Percentiles rank a stretch among this genome's conserved stretches.
Evolutionary conservation across 345 rosid species (phyloP).

Genomic region (Salix suchowensis): DNA sequence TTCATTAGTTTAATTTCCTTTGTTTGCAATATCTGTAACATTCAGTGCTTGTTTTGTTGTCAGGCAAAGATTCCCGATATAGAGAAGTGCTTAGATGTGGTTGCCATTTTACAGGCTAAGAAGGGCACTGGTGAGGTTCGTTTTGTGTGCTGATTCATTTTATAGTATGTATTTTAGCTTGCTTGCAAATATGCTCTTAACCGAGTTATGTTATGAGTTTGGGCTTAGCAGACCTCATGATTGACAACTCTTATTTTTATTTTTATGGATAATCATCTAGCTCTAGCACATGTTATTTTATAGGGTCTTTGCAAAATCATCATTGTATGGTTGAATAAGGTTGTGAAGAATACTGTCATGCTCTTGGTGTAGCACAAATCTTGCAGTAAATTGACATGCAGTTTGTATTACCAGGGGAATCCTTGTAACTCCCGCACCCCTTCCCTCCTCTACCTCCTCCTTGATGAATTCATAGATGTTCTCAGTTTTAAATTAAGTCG

Average conservation of each 20-base stretch:
- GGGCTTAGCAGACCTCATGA: neutral
- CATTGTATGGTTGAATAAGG: neutral
- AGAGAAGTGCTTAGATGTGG: constrained; percentile 82
- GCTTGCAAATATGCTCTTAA: neutral
- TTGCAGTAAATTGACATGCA: neutral
- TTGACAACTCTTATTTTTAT: neutral
- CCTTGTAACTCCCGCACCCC: neutral
- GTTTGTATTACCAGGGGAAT: neutral
- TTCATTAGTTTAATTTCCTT: neutral
- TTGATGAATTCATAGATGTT: neutral
- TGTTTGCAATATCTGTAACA: neutral
- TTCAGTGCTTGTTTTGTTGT: constrained; percentile 13
- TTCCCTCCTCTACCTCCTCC: neutral
- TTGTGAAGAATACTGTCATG: neutral
- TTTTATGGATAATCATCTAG: neutral
- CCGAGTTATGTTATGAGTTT: neutral
- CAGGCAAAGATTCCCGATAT: constrained; percentile 95
- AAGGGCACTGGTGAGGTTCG: constrained; percentile 84
- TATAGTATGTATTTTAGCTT: neutral
- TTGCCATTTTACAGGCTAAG: constrained; percentile 78
- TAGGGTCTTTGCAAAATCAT: neutral
- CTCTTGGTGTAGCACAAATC: neutral
- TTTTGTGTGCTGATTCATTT: constrained; percentile 21
- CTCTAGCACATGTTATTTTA: neutral
- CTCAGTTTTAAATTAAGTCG: neutral